Evolutionary conservation across 441 rosid species (phyloP), one percentile per base, ranked within the genome.

Genomic region (Croton laevigatus): DNA sequence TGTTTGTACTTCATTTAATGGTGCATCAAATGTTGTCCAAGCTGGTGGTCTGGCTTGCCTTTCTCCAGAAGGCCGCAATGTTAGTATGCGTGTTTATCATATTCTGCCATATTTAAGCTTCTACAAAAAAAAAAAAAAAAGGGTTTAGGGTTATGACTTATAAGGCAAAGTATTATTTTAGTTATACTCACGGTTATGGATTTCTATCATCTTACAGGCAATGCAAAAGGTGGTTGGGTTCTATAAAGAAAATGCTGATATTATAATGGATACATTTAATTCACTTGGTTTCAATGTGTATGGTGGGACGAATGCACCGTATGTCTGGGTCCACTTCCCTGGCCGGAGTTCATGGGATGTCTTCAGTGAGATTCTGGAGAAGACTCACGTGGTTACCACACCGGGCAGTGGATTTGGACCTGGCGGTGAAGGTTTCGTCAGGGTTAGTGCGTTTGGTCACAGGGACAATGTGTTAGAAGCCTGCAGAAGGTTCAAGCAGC

Each of bases 391-490:
- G 71, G 97, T 94, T 17, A 92, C 97, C 5, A 94, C 99, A 8
- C 99, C 98, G 14, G 98, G 97, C 51, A 92, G 97, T 57, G 98
- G 99, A 13, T 94, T 94, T 59, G 99, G 99, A 78, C 98, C 99
- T 22, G 93, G 88, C 16, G 99, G 98, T 61, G 98, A 94, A 82
- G 99, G 97, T 49, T 94, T 94, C 40, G 70, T 92, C 54, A 81
- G 98, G 75, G 99, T 94, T 37, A 94, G 98, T 66, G 96, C 96
- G 66, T 95, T 95, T 74, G 99, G 99, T 75, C 98, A 87, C 46
- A 81, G 99, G 77, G 89, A 80, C n/a, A 90, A 91, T 73, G 72
- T 95, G 42, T 72, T 91, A 66, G 99, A 95, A 83, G 99, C 97
- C n/a, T 95, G 99, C 84, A 84, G 80, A 72, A 88, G 98, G 83